These are phyloP conservation scores for Boletus rubropictus DNA, from an alignment of 768 basidiomycete genomes.

Conservation along the genomic window DNA sequence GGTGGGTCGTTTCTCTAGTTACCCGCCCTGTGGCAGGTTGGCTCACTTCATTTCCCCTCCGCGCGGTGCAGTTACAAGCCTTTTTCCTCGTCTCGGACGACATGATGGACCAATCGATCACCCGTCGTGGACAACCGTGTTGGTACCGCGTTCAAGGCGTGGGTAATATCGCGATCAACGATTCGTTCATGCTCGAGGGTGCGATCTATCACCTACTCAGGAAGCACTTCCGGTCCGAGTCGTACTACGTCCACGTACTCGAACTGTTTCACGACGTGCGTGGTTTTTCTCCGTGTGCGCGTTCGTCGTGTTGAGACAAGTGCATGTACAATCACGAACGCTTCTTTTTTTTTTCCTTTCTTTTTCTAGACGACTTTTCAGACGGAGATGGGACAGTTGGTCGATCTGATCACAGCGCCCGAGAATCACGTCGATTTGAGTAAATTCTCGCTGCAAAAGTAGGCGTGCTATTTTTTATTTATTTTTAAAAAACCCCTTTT, in stretches of 20 bases:
- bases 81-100: constrained; percentile 92
- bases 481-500: too few relatives aligned
- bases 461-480: neutral
- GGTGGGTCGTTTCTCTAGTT: constrained; percentile 41
- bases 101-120: constrained; percentile 94
- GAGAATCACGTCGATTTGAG: constrained; percentile 82
- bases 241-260: constrained; percentile 83
- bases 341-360: too few relatives aligned
- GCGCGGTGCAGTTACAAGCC: constrained; percentile 71
- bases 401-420: constrained; percentile 93
- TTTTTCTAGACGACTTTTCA: constrained; percentile 57
- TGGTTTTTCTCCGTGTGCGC: neutral
- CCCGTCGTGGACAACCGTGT: constrained; percentile 90
- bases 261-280: constrained; percentile 86
- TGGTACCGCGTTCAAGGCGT: constrained; percentile 69
- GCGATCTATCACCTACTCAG: constrained; percentile 91
- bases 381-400: constrained; percentile 94
- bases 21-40: neutral
- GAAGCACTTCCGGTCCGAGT: constrained; percentile 71
- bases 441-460: constrained; percentile 80
- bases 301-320: neutral
- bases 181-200: constrained; percentile 91
- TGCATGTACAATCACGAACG: too few relatives aligned
- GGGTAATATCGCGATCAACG: constrained; percentile 89
- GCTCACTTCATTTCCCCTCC: neutral